Conservation (phyloP, 2,329 filamentous ascomycete genomes). For the Neocucurbitaria cava region DNA sequence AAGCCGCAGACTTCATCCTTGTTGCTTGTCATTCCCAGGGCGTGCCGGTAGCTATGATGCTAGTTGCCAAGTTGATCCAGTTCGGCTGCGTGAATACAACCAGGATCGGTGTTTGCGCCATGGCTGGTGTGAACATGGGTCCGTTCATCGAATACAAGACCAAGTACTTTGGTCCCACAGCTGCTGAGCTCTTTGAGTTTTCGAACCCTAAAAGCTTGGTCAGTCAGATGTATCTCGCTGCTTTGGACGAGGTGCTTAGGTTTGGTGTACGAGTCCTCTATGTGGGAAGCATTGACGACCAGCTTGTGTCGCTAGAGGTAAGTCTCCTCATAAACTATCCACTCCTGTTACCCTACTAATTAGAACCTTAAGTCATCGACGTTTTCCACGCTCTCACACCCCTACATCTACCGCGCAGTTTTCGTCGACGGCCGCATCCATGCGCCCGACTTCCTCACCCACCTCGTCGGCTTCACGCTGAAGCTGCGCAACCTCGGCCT, state of each 20-base stretch:
- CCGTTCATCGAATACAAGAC: conserved; percentile 93
- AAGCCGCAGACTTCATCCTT: conserved; percentile 85
- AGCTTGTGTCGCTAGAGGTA: conserved; percentile 90
- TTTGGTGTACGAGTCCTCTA: conserved; percentile 86
- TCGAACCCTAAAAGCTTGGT: conserved; percentile 80
- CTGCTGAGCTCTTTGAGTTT: conserved; percentile 96
- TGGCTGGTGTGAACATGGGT: conserved; percentile 91
- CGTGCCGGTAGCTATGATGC: conserved; percentile 90
- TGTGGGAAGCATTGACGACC: conserved; percentile 94
- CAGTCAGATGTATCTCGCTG: conserved; percentile 79
- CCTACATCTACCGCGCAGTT: conserved; percentile 93
- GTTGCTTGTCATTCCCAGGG: conserved; percentile 96
- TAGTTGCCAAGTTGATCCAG: conserved; percentile 90
- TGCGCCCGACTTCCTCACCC: conserved; percentile 90
- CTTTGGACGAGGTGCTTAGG: conserved; percentile 75
- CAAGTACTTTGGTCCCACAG: conserved; percentile 85
- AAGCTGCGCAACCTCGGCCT: conserved; percentile 94
- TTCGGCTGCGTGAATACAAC: conserved; percentile 77
- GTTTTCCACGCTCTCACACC: conserved; percentile 84
- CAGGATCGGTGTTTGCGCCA: conserved; percentile 83
- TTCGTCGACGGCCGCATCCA: conserved; percentile 94
- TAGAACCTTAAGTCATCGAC: conserved; percentile 77
- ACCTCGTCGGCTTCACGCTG: conserved; percentile 89
- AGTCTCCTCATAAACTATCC: conserved; percentile 21
- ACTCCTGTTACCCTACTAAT: background rate